These are phyloP conservation scores for Licmophora abbreviata DNA, from an alignment of 108 stramenopile genomes.

Conservation along the genomic window DNA sequence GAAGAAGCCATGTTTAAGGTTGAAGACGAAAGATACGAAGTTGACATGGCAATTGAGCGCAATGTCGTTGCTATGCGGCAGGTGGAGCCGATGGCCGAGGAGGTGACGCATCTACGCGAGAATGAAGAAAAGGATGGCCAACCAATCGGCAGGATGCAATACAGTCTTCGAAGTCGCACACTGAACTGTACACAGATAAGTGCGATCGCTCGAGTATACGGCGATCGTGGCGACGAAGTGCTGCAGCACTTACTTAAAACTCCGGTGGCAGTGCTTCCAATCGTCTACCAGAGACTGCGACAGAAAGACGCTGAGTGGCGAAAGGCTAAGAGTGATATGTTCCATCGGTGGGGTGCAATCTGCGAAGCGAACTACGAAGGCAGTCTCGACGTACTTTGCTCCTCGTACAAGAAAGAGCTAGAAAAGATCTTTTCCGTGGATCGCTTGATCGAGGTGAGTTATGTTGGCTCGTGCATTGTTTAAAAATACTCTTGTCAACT, in stretches of 20 bases:
- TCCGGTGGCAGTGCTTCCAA: slow-evolving; percentile 89
- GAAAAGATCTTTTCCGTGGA: slow-evolving; percentile 49
- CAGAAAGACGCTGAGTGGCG: slow-evolving; percentile 97
- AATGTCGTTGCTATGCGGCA: slow-evolving; percentile 79
- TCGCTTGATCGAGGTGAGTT: slow-evolving; percentile 36
- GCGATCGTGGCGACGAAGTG: slow-evolving; percentile 83
- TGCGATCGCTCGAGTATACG: slow-evolving; percentile 80
- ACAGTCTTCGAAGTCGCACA: slow-evolving; percentile 52
- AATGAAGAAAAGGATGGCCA: slow-evolving; percentile 82
- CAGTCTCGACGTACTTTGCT: slow-evolving; percentile 51
- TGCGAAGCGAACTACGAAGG: slow-evolving; percentile 57
- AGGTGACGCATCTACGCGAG: slow-evolving; percentile 62
- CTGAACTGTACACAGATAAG: slow-evolving; percentile 70
- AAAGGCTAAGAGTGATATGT: slow-evolving; percentile 50
- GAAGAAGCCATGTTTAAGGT: slow-evolving; percentile 74
- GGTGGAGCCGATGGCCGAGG: slow-evolving; percentile 90
- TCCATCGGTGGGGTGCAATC: slow-evolving; percentile 51
- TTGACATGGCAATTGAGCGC: slow-evolving; percentile 97
- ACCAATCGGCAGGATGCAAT: slow-evolving; percentile 79
- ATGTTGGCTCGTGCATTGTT: background rate
- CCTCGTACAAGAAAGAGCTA: slow-evolving; percentile 42
- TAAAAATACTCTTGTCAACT: slow-evolving; percentile 4
- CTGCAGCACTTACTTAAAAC: slow-evolving; percentile 89
- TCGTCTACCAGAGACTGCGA: slow-evolving; percentile 88
- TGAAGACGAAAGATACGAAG: slow-evolving; percentile 90